Base-by-base conservation (phyloP, 495 filamentous ascomycete genomes). In the Hypoxylon lienhwacheense region DNA sequence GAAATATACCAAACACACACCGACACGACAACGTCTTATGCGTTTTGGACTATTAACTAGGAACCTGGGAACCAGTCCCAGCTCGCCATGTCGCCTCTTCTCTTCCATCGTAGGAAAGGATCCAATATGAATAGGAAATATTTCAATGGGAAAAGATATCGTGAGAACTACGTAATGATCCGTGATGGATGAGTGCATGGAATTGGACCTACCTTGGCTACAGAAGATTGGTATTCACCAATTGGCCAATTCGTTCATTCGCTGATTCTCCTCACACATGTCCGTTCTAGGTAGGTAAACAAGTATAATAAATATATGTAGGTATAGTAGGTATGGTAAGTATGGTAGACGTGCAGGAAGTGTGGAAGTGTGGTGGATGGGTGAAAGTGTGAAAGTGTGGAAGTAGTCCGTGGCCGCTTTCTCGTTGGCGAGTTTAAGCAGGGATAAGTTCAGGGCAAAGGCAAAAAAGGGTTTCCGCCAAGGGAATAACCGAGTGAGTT, bases 141-240 rank as follows among this genome's bases (percentile, higher is more conserved):
- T 39, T 19, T 19, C 21, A 19, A 46, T n/a, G 19, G 35, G 21
- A 31, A 17, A 29, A 47, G 24, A 26, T 47, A 52, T 35, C 39
- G 17, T 37, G 5, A 11, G 32, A 29, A 32, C 50, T 60, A 55
- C 51, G 51, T 55, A 55, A 61, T 61, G 32, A n/a, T 28, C 10
- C 16, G 29, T 41, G 24, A 41, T 47, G 10, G 53, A 55, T 41
- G 34, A 36, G 26, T 34, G n/a, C 24, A 11, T 14, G 28, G 31
- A 16, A 25, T 44, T 51, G 34, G 31, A 16, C 26, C 44, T 51
- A 39, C 32, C 39, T 50, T 54, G 15, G n/a, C n/a, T 22, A 46
- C 37, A 20, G 34, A 19, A 22, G 12, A 14, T 15, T 35, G 19
- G 34, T 7, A 17, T 34, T n/a, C 25, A 25, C 37, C 34, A 47